Conservation (phyloP, 768 basidiomycete species). For the Tylopilus rubrobrunneus region DNA sequence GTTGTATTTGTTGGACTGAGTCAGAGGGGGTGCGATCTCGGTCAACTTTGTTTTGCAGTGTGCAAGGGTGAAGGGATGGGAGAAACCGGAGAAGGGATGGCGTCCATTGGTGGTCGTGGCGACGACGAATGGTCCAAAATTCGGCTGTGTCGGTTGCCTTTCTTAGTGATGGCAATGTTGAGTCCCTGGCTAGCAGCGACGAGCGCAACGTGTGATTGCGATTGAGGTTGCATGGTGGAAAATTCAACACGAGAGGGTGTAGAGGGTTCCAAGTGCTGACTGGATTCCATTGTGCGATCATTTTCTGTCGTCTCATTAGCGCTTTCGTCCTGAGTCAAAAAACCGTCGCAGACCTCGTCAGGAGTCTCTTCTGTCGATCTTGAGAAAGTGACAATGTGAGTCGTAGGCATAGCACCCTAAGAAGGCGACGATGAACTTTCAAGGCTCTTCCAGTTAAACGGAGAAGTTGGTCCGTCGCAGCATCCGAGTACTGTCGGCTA, state of each 20-base stretch:
- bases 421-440: conserved; percentile 43
- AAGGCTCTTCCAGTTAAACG: conserved; percentile 71
- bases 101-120: conserved; percentile 26
- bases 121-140: conserved; percentile 60
- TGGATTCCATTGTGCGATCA: conserved; percentile 46
- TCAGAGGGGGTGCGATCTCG: neutral
- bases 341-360: conserved; percentile 67
- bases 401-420: neutral
- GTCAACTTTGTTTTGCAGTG: conserved; percentile 26
- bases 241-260: conserved; percentile 18
- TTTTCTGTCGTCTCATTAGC: conserved; percentile 68
- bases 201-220: conserved; percentile 53
- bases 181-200: conserved; percentile 69
- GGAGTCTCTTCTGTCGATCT: conserved; percentile 55
- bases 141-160: conserved; percentile 60
- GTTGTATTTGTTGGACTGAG: too few relatives aligned
- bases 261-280: conserved; percentile 18
- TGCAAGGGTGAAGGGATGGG: conserved; percentile 17
- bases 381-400: conserved; percentile 16
- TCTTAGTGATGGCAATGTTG: conserved; percentile 56
- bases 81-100: conserved; percentile 11
- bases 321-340: conserved; percentile 68
- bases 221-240: conserved; percentile 36
- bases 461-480: conserved; percentile 78
- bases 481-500: conserved; percentile 78